These are phyloP conservation scores for Lactarius sp. DNA, from an alignment of 768 basidiomycete genomes.

Conservation along the genomic window DNA sequence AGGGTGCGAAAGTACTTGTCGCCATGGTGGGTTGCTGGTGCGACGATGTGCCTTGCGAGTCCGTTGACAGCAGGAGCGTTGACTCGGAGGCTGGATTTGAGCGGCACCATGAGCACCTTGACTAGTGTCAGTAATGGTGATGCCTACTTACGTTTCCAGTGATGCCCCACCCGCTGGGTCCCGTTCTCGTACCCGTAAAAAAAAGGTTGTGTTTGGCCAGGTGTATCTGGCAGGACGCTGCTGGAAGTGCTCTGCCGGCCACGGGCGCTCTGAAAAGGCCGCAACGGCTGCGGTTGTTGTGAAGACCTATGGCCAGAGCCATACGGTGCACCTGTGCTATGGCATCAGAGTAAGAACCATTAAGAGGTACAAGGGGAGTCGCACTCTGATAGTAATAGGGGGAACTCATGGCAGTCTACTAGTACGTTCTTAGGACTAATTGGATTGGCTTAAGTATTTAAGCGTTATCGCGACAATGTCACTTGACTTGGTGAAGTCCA, in stretches of 20 bases:
- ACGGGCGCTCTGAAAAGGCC: neutral
- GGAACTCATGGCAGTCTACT: neutral
- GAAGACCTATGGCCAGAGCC: neutral
- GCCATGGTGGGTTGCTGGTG: neutral
- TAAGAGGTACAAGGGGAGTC: neutral
- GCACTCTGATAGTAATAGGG: neutral
- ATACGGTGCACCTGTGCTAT: neutral
- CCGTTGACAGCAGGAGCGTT: neutral
- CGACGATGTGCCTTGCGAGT: neutral
- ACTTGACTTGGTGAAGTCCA: neutral
- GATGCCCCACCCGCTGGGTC: neutral
- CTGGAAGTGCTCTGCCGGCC: neutral
- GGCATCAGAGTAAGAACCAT: neutral
- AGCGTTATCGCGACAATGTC: neutral
- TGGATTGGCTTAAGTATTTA: neutral
- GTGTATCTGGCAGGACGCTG: neutral
- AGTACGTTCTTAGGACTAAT: neutral
- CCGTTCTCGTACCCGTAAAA: neutral
- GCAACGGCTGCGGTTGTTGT: neutral
- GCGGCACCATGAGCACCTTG: neutral
- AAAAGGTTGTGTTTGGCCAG: neutral
- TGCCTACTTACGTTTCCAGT: neutral
- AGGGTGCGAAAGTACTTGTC: too few relatives aligned
- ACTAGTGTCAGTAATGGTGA: too few relatives aligned
- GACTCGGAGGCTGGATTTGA: neutral